Base-by-base conservation (phyloP, 1,284 basidiomycete genomes). In the Fomitopsis betulina region DNA sequence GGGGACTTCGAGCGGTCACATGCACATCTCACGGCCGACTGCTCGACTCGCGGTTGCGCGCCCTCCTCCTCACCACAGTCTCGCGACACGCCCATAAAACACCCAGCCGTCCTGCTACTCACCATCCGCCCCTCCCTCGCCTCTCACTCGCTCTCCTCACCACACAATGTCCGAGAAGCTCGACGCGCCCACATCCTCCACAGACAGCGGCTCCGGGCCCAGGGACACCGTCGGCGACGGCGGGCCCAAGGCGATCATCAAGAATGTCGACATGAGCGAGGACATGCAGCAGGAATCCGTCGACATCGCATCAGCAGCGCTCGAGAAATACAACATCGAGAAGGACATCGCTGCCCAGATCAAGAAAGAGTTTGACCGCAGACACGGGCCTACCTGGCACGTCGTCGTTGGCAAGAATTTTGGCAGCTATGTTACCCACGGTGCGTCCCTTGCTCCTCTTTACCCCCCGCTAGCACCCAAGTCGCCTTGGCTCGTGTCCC, bases 371-470 rank as follows among this genome's bases (percentile, higher is more conserved):
- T 94, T 97, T 73, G 96, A 99, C 81, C 81, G 86, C 75, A 81
- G 89, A 73, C 89, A 93, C 68, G 93, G 92, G 27, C 84, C 94
- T 54, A 98, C 96, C 63, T 98, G 96, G 96, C 96, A 98, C 73
- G 93, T 93, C 71, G 94, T 99, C 63, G 96, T 98, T 35, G 96
- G 96, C 59, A 97, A 96, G 81, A 95, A 96, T 79, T 96, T 95
- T 84, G 95, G 95, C 51, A 94, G 92, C 76, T 98, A 96, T 72
- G 96, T 98, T 51, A 98, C 95, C 33, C 96, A 98, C 70, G 94
- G 95, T 97, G 66, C 71, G 91, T 76, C 19, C n/a, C 42, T 30
- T 12, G 15, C 27, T 27, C 45, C 13, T 47, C 23, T 17, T 17
- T 21, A 12, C 7, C 21, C 15, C 23, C 27, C 12, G 25, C 17